A percentile compares a stretch with the other conserved stretches of the same genome.
Evolutionary conservation across 768 basidiomycete species (phyloP).

Genomic region (Boletus rubescentipes): DNA sequence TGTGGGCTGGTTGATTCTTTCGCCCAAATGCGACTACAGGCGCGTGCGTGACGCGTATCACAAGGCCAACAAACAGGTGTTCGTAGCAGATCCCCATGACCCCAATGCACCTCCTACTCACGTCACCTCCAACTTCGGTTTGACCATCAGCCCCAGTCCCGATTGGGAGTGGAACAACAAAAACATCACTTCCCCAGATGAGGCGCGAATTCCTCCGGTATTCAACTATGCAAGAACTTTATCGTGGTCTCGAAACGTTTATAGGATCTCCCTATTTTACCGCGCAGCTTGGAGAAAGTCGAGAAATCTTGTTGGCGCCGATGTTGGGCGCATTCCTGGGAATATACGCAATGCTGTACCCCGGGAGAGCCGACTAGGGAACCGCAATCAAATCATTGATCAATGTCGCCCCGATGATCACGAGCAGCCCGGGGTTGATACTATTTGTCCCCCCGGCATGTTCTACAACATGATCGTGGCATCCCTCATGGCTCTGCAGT

Average conservation of each 20-base stretch:
- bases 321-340: not conserved
- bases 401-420: constrained; percentile 19
- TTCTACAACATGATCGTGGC: constrained; percentile 30
- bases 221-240: constrained; percentile 26
- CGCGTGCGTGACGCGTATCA: constrained; percentile 26
- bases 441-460: constrained; percentile 25
- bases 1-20: constrained; percentile 41
- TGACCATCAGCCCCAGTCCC: constrained; percentile 15
- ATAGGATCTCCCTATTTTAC: constrained; percentile 17
- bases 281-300: constrained; percentile 15
- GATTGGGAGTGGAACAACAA: not conserved
- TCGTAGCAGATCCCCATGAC: not conserved
- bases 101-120: not conserved
- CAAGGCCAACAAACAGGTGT: constrained; percentile 11
- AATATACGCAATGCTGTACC: constrained; percentile 2
- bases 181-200: constrained; percentile 22
- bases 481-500: constrained; percentile 26
- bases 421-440: not conserved
- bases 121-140: constrained; percentile 6
- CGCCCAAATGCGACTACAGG: constrained; percentile 38
- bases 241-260: constrained; percentile 20
- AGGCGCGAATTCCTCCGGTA: constrained; percentile 22
- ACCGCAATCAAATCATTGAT: constrained; percentile 10
- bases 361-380: constrained; percentile 18
- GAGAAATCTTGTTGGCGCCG: constrained; percentile 1